phyloP scores from a whole-genome alignment of 495 filamentous ascomycete genomes.

The Neurospora africana region DNA sequence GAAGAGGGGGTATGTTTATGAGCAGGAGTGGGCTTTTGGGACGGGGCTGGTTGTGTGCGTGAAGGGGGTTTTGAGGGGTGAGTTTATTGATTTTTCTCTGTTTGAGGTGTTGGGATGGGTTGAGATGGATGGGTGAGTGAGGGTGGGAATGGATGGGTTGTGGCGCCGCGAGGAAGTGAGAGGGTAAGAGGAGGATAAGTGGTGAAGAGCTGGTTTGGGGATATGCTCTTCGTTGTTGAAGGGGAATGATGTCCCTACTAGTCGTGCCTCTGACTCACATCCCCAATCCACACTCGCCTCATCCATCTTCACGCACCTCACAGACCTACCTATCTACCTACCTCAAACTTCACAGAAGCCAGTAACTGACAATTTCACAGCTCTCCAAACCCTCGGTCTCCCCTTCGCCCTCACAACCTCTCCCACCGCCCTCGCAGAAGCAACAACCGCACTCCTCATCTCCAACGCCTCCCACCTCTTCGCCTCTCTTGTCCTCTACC shows the following conservation, averaged over 20 bases:
- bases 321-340: background rate
- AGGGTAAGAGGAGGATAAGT: background rate
- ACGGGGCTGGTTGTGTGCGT: constrained; percentile 51
- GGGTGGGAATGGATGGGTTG: background rate
- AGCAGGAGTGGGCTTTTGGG: constrained; percentile 97
- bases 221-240: background rate
- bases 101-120: background rate
- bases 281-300: background rate
- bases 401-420: background rate
- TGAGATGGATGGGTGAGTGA: background rate
- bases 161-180: background rate
- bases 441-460: constrained; percentile 48
- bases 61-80: constrained; percentile 22
- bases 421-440: constrained; percentile 4
- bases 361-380: background rate
- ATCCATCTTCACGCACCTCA: background rate
- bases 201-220: background rate
- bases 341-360: background rate
- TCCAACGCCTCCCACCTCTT: constrained; percentile 65
- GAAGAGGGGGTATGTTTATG: constrained; percentile 64
- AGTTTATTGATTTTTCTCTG: background rate
- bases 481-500: constrained; percentile 61
- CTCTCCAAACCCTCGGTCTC: background rate
- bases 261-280: background rate
- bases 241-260: background rate